Evolutionary conservation across 495 filamentous ascomycete species (phyloP), one percentile per base, ranked within the genome.

Genomic region (Cudoniella acicularis): DNA sequence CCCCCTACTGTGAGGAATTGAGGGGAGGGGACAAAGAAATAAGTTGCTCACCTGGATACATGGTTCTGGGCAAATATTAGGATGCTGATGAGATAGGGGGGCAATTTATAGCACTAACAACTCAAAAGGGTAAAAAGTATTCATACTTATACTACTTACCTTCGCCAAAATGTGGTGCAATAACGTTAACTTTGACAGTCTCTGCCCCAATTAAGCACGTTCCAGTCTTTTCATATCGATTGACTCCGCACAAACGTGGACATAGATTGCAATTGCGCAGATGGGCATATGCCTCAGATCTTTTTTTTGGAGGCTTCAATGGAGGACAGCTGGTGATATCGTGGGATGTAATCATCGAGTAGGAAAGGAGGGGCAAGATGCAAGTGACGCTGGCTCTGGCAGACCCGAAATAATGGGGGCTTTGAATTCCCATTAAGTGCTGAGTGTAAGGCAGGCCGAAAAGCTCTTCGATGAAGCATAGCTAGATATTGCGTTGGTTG

Each of bases 31-130:
- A n/a, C n/a, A n/a, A n/a, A n/a, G n/a, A n/a, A n/a, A n/a, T n/a
- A n/a, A n/a, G n/a, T n/a, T n/a, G n/a, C n/a, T n/a, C 18, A 88
- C 88, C 67, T 91, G 87, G 36, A 91, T 83, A 67, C 87, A 90
- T 0, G 88, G 87, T 61, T 91, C 87, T 62, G 47, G 10, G 47
- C 47, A 47, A 10, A 46, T 13, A 27, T 61, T 20, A 57, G 53
- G 17, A n/a, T n/a, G n/a, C n/a, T n/a, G n/a, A n/a, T n/a, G n/a
- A n/a, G n/a, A n/a, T n/a, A n/a, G n/a, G n/a, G n/a, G n/a, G n/a
- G n/a, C n/a, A n/a, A n/a, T n/a, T n/a, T 30, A 40, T n/a, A 17
- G 26, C 45, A 48, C 13, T 10, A 48, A 40, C 52, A 54, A 21
- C 1, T 45, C 36, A 17, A n/a, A 49, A 16, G 1, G 21, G 36